Evolutionary conservation across 345 rosid species (phyloP), one percentile per base, ranked within the genome.

Genomic region (Mercurialis annua): DNA sequence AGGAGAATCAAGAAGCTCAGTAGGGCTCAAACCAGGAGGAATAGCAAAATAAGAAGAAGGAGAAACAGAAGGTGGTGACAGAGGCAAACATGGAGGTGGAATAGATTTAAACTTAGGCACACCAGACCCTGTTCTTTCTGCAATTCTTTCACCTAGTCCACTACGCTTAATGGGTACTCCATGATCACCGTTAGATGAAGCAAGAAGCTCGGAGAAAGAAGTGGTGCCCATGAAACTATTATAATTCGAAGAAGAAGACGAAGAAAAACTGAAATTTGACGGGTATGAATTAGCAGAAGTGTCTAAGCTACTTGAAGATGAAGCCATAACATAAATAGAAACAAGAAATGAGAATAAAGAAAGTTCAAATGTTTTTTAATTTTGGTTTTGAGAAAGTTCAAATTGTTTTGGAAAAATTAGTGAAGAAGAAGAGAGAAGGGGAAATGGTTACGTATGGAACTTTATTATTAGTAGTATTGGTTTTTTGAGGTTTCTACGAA

Each of bases 51-150:
- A 90, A 65, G 90, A 73, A 71, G 96, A 82, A 65, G 83, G 95
- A 29, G 93, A 90, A 54, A 87, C 74, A 58, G 79, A 30, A 40
- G 85, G 90, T 21, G 91, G 89, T 57, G 99, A 87, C 62, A 92
- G 73, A 29, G 95, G 99, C 6, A 90, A 79, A 34, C 96, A 85
- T 64, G 92, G 92, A 6, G 94, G 94, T 3, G 87, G 83, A 52
- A 81, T 79, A 14, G 99, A 81, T 78, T 90, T 92, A 77, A 90
- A 92, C 77, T 90, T 92, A 0, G 97, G 98, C 2, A 90, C 84
- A 62, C 88, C 92, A 0, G 90, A 83, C 26, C 90, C 90, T 18
- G 81, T 83, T 58, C 82, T 73, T 67, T 88, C 88, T 0, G 78
- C 82, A 50, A 81, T 76, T 36, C 73, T 81, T 53, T 84, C 93